A percentile compares a stretch with the other conserved stretches of the same genome.
These are phyloP conservation scores for Panicum miliaceum DNA, from an alignment of 176 grass and related monocot genomes.

Conservation along the genomic window DNA sequence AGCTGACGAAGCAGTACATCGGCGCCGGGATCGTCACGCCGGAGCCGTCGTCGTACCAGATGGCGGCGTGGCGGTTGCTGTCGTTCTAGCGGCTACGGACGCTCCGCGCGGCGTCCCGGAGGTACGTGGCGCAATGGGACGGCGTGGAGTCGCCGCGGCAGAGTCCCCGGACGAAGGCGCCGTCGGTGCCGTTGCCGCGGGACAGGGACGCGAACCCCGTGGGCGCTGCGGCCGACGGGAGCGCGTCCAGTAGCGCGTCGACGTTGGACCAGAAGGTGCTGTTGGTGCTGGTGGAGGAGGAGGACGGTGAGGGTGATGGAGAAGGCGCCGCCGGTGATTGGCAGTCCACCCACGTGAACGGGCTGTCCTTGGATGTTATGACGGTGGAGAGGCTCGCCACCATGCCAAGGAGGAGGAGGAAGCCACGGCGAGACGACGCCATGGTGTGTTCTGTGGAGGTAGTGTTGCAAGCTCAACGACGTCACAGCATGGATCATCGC, in stretches of 20 bases:
- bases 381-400: not conserved
- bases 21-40: not conserved
- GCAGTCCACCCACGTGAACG: not conserved
- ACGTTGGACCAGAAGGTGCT: not conserved
- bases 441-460: not conserved
- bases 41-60: not conserved
- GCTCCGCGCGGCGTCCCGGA: not conserved
- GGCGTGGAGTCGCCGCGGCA: not conserved
- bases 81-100: not conserved
- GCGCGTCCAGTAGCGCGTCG: not conserved
- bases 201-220: not conserved
- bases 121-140: not conserved
- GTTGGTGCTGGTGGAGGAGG: not conserved
- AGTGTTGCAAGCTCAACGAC: no score
- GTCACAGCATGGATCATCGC: no score
- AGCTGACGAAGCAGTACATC: not conserved
- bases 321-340: not conserved
- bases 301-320: not conserved
- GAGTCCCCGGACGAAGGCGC: not conserved
- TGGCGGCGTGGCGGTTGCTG: not conserved
- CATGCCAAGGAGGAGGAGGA: not conserved
- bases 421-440: not conserved
- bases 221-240: not conserved
- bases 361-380: not conserved
- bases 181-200: not conserved